Base-by-base conservation (phyloP, 768 basidiomycete genomes). In the Podaxis sp. region DNA sequence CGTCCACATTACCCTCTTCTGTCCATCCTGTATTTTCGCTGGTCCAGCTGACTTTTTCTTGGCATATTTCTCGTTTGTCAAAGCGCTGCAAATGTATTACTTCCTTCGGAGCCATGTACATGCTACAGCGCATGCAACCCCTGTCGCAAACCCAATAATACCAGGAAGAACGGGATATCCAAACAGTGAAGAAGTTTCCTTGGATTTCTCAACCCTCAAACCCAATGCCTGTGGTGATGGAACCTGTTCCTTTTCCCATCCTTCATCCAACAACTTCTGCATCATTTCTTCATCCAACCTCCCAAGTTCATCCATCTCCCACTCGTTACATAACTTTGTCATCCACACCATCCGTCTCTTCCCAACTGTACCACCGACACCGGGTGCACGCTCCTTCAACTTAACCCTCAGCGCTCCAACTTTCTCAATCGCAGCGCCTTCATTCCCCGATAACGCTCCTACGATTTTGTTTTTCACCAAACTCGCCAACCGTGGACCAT, bases 301-400 rank as follows among this genome's bases (percentile, higher is more conserved):
- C 2, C 84, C 86, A 63, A 99, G 83, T 60, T 96, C 90, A 51
- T 90, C 91, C 79, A 98, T 79, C 36, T 83, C 77, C 96, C 96
- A 99, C 33, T 78, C 74, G 64, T 93, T 92, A 75, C 94, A 98
- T 24, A 97, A 78, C 64, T 82, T 83, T 19, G 89, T 84, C 90
- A 97, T 96, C 94, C 93, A 96, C 66, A 82, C 83, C 95, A 98
- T 98, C 71, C 96, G 79, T 69, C 82, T 83, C 73, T 86, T 86
- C 46, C 94, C 87, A 57, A 91, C 68, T 54, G 82, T 78, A 2
- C 94, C 93, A 6, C 92, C 94, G 3, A 92, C 87, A 0, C 93
- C 95, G 1, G 91, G 90, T 13, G 90, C 94, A 38, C 89, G 82
- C 71, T 87, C 82, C 70, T 93, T 88, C 70, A 99, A 77, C 72